Evolutionary conservation across 768 basidiomycete species (phyloP).

Genomic region (Suillus americanus): DNA sequence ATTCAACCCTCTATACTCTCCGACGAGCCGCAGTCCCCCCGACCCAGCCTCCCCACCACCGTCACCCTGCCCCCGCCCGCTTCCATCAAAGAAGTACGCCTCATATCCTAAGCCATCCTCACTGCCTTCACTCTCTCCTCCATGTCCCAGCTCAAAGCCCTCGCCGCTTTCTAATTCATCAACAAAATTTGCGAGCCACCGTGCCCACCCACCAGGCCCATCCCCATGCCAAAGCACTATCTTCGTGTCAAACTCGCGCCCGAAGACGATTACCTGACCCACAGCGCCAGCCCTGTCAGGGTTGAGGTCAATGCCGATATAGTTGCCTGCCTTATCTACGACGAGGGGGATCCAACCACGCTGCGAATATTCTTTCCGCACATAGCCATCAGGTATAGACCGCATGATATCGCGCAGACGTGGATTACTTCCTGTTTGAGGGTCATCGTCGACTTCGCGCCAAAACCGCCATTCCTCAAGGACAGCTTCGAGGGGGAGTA

Average conservation of each 20-base stretch:
- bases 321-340: conserved; percentile 93
- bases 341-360: conserved; percentile 97
- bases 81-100: conserved; percentile 83
- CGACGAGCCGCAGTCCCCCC: conserved; percentile 72
- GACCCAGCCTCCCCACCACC: conserved; percentile 73
- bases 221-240: conserved; percentile 94
- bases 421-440: conserved; percentile 77
- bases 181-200: conserved; percentile 87
- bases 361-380: conserved; percentile 87
- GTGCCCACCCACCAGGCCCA: conserved; percentile 89
- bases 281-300: conserved; percentile 71
- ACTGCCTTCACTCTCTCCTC: conserved; percentile 64
- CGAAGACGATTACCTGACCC: conserved; percentile 97
- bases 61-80: conserved; percentile 73
- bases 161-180: conserved; percentile 93
- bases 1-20: conserved; percentile 90
- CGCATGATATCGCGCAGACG: conserved; percentile 76
- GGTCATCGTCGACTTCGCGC: conserved; percentile 91
- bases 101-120: conserved; percentile 88
- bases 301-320: conserved; percentile 93
- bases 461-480: conserved; percentile 96
- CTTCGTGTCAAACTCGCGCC: conserved; percentile 98
- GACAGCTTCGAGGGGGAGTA: conserved; percentile 90
- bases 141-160: conserved; percentile 74
- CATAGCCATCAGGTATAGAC: conserved; percentile 87